Conservation (phyloP, 371 early-diverging fungal genomes). For the Paraphysoderma sedebokerense region DNA sequence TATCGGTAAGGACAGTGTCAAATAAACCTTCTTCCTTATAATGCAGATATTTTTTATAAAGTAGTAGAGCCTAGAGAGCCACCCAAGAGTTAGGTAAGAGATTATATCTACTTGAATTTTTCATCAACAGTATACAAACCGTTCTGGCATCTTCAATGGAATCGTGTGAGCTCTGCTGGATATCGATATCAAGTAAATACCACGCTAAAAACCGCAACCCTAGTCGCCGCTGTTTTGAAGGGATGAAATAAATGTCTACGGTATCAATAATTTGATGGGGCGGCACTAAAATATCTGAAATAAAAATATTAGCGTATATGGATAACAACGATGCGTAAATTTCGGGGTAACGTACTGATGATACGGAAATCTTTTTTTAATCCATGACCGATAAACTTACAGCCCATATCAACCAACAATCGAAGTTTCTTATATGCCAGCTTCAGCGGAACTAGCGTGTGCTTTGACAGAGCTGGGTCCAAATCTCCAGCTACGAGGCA, state of each 20-base stretch:
- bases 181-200: slow-evolving; percentile 63
- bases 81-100: no score
- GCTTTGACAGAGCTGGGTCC: slow-evolving; percentile 42
- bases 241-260: slow-evolving; percentile 69
- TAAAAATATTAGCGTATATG: no score
- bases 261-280: slow-evolving; percentile 78
- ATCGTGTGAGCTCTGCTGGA: slow-evolving; percentile 77
- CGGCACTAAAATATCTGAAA: slow-evolving; percentile 75
- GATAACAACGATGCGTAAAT: no score
- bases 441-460: slow-evolving; percentile 71
- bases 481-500: slow-evolving; percentile 76
- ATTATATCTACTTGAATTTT: no score
- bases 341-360: no score
- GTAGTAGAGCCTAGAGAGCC: no score
- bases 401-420: slow-evolving; percentile 66
- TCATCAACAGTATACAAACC: no score
- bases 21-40: slow-evolving; percentile 41
- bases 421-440: slow-evolving; percentile 76
- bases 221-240: slow-evolving; percentile 50
- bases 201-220: slow-evolving; percentile 82
- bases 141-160: slow-evolving; percentile 84
- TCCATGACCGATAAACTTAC: slow-evolving; percentile 86
- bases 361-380: slow-evolving; percentile 83
- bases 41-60: slow-evolving; percentile 39
- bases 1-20: slow-evolving; percentile 50